Evolutionary conservation across 805 yeast species (phyloP), one percentile per base, ranked within the genome.

Genomic region (Ogataea ramenticola): DNA sequence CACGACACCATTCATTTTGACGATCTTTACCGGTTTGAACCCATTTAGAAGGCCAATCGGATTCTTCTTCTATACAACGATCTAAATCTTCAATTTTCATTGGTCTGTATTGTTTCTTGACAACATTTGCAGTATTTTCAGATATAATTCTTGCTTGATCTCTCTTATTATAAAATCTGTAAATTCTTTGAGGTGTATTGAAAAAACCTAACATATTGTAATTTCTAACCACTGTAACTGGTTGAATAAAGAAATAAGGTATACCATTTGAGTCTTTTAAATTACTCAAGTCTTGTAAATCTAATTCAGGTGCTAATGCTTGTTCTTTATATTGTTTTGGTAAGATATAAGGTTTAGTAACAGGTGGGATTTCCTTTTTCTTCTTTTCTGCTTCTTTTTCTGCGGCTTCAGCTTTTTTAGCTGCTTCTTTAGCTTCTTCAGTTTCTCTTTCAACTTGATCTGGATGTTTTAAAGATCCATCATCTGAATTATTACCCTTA

Each of bases 31-130:
- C 96, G 46, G 72, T 74, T 51, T 79, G 72, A 30, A 86, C 84
- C 96, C 97, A 91, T 46, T 74, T 73, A 43, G 68, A 62, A 14
- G 96, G 96, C 97, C 97, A 91, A 50, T 86, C 91, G 6, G 61
- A 55, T 58, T 90, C 96, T 60, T 89, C 96, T 36, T 69, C 78
- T 17, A 59, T 56, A 15, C 75, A 76, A 46, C 66, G 60, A 24
- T 60, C 55, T 43, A 66, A 55, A 44, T 76, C 80, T 11, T 57
- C 46, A 39, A 68, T 61, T 42, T 60, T 65, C 54, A 78, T 85
- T 10, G 79, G 75, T 40, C 95, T 69, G 44, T 71, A 62, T 36
- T 73, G 70, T 29, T 78, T 78, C 0, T 74, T 60, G 29, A 80
- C 72, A 4, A 78, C 70, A 0, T 78, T 73, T 14, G 77, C 71